Conservation (phyloP, 177 flowering plant genomes). For the Telopea speciosissima region DNA sequence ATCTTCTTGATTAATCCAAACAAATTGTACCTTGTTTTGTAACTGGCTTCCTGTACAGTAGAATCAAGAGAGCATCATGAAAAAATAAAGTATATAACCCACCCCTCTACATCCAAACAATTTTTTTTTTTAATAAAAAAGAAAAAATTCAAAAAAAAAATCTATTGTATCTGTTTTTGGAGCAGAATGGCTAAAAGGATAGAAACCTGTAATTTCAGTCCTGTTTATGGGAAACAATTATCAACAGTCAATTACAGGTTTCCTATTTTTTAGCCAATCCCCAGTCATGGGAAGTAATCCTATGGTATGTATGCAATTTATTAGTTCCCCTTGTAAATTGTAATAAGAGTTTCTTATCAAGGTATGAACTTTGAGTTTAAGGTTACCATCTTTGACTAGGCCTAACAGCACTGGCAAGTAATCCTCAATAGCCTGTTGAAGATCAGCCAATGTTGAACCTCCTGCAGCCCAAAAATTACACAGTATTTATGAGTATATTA, state of each 20-base stretch:
- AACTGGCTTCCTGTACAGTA: conserved; percentile 62
- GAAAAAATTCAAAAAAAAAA: no score
- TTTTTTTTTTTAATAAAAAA: no score
- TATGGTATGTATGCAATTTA: background rate
- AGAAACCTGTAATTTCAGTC: background rate
- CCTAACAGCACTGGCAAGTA: conserved; percentile 91
- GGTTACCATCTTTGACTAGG: conserved; percentile 79
- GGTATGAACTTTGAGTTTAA: background rate
- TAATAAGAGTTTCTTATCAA: background rate
- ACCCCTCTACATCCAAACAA: background rate
- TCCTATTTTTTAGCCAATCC: background rate
- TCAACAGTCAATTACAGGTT: background rate
- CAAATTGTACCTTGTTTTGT: conserved; percentile 72
- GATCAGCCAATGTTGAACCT: conserved; percentile 83
- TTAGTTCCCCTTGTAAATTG: background rate
- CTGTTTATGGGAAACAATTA: no score
- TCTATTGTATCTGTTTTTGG: background rate
- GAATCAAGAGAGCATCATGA: conserved; percentile 12
- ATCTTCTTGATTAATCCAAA: conserved; percentile 95
- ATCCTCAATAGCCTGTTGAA: conserved; percentile 86
- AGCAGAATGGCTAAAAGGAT: background rate
- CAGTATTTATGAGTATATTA: conserved; percentile 1
- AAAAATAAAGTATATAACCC: background rate
- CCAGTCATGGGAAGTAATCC: background rate
- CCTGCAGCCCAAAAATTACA: conserved; percentile 41